Percentiles rank a stretch among this genome's conserved stretches.
Evolutionary conservation across 768 basidiomycete species (phyloP).

Genomic region (Heimioporus sp.): DNA sequence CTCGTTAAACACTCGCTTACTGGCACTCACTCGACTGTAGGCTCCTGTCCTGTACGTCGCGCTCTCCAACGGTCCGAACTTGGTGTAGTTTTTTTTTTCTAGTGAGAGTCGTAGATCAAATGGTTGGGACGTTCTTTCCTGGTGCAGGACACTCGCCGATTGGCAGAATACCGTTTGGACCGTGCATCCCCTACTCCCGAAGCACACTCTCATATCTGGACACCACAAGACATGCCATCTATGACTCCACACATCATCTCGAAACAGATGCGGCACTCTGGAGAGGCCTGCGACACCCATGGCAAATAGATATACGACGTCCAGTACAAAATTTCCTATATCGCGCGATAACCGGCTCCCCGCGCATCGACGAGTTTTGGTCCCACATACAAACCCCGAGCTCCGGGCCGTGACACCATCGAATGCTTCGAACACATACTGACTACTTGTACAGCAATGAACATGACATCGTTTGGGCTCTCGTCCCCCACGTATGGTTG

Average conservation of each 20-base stretch:
- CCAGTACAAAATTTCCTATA: slow-evolving; percentile 3
- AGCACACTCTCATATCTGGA: slow-evolving; percentile 4
- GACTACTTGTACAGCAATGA: too few species aligned
- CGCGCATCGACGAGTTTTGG: slow-evolving; percentile 29
- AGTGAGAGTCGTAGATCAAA: too few species aligned
- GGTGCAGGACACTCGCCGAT: too few species aligned
- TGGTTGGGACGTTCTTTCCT: too few species aligned
- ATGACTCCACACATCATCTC: not conserved
- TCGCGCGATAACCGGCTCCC: slow-evolving; percentile 23
- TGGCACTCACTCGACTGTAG: too few species aligned
- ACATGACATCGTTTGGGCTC: too few species aligned
- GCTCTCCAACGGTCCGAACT: too few species aligned
- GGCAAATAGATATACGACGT: slow-evolving; percentile 6
- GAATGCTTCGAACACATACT: slow-evolving; percentile 29
- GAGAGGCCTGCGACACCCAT: slow-evolving; percentile 2
- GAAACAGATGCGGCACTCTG: slow-evolving; percentile 13
- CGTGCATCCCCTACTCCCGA: not conserved
- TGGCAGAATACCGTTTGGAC: too few species aligned
- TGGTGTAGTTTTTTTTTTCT: too few species aligned
- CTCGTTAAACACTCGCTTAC: too few species aligned
- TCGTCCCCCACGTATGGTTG: too few species aligned
- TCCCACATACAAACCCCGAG: slow-evolving; percentile 12
- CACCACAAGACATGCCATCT: not conserved
- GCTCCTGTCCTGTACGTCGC: too few species aligned
- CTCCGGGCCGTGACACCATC: not conserved